Evolutionary conservation across 495 filamentous ascomycete genomes (phyloP), one percentile per base, ranked within the genome.

Genomic region (Trichoderma reesei): DNA sequence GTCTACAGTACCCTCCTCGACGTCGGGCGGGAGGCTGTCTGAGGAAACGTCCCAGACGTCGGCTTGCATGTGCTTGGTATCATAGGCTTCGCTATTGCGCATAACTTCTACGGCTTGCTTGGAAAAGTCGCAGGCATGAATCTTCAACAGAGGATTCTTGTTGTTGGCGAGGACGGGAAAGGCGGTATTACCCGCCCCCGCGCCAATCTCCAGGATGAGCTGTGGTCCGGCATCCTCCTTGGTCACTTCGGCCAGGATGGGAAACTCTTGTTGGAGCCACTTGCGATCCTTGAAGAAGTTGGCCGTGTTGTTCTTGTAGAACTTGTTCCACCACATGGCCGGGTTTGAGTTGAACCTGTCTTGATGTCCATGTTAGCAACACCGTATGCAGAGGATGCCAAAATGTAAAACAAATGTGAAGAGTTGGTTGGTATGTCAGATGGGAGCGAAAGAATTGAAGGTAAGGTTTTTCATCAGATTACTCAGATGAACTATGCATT

Each of bases 201-300:
- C 95, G 60, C 94, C 94, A 63, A 98, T 88, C 72, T 98, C 95
- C 61, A 98, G 79, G 41, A 98, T 77, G 16, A 82, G 83, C 62
- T 82, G 74, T 5, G 77, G 80, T 1, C 86, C 88, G 0, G 84
- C 82, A 37, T 81, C 83, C 63, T 82, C 79, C 62, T 79, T 77
- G 4, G 88, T 90, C 38, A 93, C 79, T 39, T 87, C 79, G 0
- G 80, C 82, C 14, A 98, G 78, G 3, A 96, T 78, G 0, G 94
- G 94, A 65, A 98, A 98, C 73, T 98, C 94, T 73, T 97, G 92
- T 48, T 85, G 85, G 41, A 98, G 76, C 94, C 94, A 98, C 73
- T 97, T 97, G 60, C 94, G 86, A 69, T 98, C 87, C 76, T 98
- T 98, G 86, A 98, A 98, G 78, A 98, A 98, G 72, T 97, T 96